Base-by-base conservation (phyloP, 352 stramenopile species). In the Pythium guiyangense region DNA sequence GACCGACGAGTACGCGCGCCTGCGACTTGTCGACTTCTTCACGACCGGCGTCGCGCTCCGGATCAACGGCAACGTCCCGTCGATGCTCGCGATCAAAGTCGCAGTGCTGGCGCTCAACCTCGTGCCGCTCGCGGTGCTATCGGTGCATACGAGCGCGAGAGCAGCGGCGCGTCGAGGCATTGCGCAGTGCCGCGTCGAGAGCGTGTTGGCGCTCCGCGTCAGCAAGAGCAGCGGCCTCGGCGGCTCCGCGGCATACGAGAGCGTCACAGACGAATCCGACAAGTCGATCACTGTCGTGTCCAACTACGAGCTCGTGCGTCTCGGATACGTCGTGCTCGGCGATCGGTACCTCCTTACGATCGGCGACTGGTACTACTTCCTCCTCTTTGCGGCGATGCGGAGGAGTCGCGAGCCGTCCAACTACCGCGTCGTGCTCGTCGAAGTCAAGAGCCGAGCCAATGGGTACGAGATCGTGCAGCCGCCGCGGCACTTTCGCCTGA, bases 321-420 rank as follows among this genome's bases (percentile, higher is more conserved):
- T 61, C 18, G 54, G 67, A 0, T 71, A 69, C 59, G 52, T 67
- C 54, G 54, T 74, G 6, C 40, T 60, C 4, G 25, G 42, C 11
- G 45, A 51, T 15, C 56, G n/a, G 1, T 49, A 66, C 57, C 34
- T 60, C 22, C 56, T 79, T 12, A 61, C 59, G 4, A 43, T 74
- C 25, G 57, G 67, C 1, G 49, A 61, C 26, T 61, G 55, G 55
- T 43, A 55, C 47, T 61, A 37, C 15, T 54, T 61, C 26, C 14
- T 54, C 26, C 4, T 44, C 4, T 18, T 39, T 1, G 49, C 46
- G 10, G 35, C 35, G 0, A 4, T 55, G 17, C 47, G 37, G 6
- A 35, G 31, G 31, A 35, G 31, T 9, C 31, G 11, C 31, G 31
- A 35, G 31, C 31, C 31, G 31, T 35, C 31, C 6, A 35, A 35